Evolutionary conservation across 345 rosid genomes (phyloP), one percentile per base, ranked within the genome.

Genomic region (Eucalyptus curtisii): DNA sequence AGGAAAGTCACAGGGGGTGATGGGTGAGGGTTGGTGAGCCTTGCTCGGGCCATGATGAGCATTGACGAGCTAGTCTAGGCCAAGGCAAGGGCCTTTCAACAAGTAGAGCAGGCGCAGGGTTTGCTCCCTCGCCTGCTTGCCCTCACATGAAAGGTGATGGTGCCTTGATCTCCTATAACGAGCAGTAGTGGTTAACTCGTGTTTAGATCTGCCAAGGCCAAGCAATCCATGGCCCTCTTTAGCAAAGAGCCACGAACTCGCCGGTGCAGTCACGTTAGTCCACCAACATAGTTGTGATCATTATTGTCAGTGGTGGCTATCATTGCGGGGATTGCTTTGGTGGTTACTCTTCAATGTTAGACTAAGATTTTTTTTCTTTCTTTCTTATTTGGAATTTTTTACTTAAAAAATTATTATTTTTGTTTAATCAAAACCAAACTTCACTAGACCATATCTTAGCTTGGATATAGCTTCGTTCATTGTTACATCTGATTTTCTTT

Each of bases 201-300:
- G 0, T 24, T 10, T 24, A 24, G 0, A 55, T 55, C 3, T 55
- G 1, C 27, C 61, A 0, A 52, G 2, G 57, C 25, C 27, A 55
- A 55, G 30, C 30, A 55, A 22, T 24, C 13, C 61, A 55, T 55
- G 13, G 30, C 61, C 61, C 66, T 59, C n/a, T 5, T 59, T 12
- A 59, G 31, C 15, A 25, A 59, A 59, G 66, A 12, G 66, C 13
- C 30, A 1, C 3, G 27, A 37, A 19, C 13, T 71, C 8, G 7
- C 14, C 13, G 1, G 1, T 33, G 8, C 14, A 37, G 37, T 76
- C 82, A 20, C 5, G 14, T 10, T 12, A 11, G 4, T 76, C 27
- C 2, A 37, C 13, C 82, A 19, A 14, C 82, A 7, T 40, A 10
- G 8, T 20, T 8, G 2, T 76, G 27, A 37, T 76, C 27, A 3